phyloP scores from a whole-genome alignment of 768 basidiomycete genomes.

The Boletus barrowsii region DNA sequence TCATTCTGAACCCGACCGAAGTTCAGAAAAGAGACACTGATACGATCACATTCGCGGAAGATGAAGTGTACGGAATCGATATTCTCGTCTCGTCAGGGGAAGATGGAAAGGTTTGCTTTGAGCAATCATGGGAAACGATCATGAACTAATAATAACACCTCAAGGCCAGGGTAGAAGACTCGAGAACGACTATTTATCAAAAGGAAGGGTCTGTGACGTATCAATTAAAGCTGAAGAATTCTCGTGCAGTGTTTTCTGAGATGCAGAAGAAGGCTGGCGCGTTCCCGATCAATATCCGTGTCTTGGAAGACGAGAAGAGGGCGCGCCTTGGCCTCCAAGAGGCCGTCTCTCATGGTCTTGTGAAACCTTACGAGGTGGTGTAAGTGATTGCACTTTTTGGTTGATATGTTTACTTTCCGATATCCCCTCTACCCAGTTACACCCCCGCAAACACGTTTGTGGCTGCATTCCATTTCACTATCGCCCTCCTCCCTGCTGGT shows the following conservation, averaged over 20 bases:
- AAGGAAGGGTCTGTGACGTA: slow-evolving; percentile 83
- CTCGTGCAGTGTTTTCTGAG: slow-evolving; percentile 93
- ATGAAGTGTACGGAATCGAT: slow-evolving; percentile 94
- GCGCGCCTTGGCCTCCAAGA: slow-evolving; percentile 94
- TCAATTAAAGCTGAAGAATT: slow-evolving; percentile 97
- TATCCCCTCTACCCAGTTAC: slow-evolving; percentile 45
- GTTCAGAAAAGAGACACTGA: slow-evolving; percentile 85
- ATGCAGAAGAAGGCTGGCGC: slow-evolving; percentile 97
- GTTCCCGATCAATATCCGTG: slow-evolving; percentile 96
- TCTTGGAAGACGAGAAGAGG: slow-evolving; percentile 93
- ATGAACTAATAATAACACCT: neutral
- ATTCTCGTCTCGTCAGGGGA: slow-evolving; percentile 83
- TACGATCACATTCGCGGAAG: slow-evolving; percentile 80
- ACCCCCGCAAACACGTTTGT: slow-evolving; percentile 82
- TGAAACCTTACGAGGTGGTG: slow-evolving; percentile 95
- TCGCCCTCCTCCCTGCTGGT: slow-evolving; percentile 87
- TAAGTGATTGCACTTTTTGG: slow-evolving; percentile 38
- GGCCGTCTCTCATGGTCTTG: slow-evolving; percentile 89
- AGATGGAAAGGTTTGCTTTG: slow-evolving; percentile 74
- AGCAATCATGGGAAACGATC: neutral
- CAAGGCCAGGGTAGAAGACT: slow-evolving; percentile 86
- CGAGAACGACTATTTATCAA: slow-evolving; percentile 91
- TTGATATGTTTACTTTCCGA: neutral
- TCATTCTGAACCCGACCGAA: slow-evolving; percentile 88
- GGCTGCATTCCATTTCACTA: slow-evolving; percentile 96